Evolutionary conservation across 2,329 filamentous ascomycete species (phyloP), one percentile per base, ranked within the genome.

Genomic region (Sporothrix protearum): DNA sequence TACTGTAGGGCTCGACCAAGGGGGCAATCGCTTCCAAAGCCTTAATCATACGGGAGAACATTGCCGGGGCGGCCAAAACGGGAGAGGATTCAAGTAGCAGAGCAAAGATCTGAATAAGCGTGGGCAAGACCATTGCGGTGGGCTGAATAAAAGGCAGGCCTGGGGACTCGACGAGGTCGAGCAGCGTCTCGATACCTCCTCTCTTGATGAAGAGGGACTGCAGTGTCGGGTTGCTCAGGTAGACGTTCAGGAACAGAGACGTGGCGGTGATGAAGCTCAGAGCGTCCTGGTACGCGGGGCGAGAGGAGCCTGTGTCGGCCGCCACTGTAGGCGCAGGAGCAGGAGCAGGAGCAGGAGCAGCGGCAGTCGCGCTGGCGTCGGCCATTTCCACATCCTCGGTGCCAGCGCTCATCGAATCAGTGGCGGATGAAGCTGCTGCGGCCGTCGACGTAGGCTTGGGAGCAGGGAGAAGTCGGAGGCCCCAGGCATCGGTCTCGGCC

Each of bases 101-200:
- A 74, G 92, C 89, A 67, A 97, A 85, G 12, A 97, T 90, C 47
- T 89, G 87, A 19, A 90, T 88, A 70, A 97, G 84, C 73, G 91
- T 89, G 73, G 90, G 87, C 71, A 90, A 90, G 3, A 92, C 88
- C 69, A 85, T 82, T 6, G 87, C 87, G 53, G 91, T 89, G 51
- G 89, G 86, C 77, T 92, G 90, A 77, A 92, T 87, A 76, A 89
- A 89, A 0, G 93, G 89, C 63, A 98, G 85, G 78, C 93, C 94
- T 5, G 93, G 91, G 39, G 94, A 88, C 70, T 92, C 92, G 53
- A 91, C 91, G 71, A 97, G 88, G 77, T 97, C 93, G 70, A 99
- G 84, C 25, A 98, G 84, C 68, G 91, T 85, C 79, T 97, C 93
- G 30, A 95, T 89, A 7, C 93, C 96, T 71, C 94, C 93, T 67